A percentile compares a stretch with the other conserved stretches of the same genome.
Evolutionary conservation across 208 protist genomes (phyloP).

Genomic region (Trypanosoma vivax): DNA sequence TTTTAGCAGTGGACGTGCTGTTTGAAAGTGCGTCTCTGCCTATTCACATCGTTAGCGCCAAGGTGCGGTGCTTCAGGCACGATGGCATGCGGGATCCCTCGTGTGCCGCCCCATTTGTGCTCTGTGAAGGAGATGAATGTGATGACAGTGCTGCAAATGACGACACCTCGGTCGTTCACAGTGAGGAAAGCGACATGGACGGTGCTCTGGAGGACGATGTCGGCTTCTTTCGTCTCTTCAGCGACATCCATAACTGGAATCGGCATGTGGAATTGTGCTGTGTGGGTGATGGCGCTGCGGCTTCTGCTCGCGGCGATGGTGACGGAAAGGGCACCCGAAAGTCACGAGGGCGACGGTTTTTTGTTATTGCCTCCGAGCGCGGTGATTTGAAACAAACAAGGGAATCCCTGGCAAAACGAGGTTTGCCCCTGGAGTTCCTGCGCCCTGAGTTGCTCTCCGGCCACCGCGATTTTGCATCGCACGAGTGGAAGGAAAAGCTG

Average conservation of each 20-base stretch:
- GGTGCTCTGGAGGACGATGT: constrained; percentile 7
- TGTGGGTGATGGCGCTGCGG: not conserved
- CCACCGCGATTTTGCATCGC: constrained; percentile 24
- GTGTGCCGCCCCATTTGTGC: constrained; percentile 26
- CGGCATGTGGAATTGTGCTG: constrained; percentile 47
- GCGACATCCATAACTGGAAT: constrained; percentile 66
- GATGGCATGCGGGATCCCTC: constrained; percentile 2
- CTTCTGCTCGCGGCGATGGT: not conserved
- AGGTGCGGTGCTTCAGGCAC: constrained; percentile 44
- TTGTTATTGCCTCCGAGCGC: constrained; percentile 60
- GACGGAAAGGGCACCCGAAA: constrained; percentile 3
- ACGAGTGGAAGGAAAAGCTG: constrained; percentile 19
- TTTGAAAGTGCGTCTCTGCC: constrained; percentile 64
- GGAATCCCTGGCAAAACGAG: constrained; percentile 51
- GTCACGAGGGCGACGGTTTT: constrained; percentile 35
- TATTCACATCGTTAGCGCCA: constrained; percentile 69
- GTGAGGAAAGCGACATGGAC: constrained; percentile 18
- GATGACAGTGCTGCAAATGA: constrained; percentile 7
- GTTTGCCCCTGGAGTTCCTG: constrained; percentile 63
- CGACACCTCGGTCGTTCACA: too few relatives aligned
- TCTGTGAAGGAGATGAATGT: not conserved
- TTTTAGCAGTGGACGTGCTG: constrained; percentile 67
- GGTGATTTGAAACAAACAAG: constrained; percentile 38
- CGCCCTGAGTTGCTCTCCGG: constrained; percentile 45
- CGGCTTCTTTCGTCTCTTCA: constrained; percentile 79